These are phyloP conservation scores for Candida lessepsii DNA, from an alignment of 805 yeast genomes.

Conservation along the genomic window DNA sequence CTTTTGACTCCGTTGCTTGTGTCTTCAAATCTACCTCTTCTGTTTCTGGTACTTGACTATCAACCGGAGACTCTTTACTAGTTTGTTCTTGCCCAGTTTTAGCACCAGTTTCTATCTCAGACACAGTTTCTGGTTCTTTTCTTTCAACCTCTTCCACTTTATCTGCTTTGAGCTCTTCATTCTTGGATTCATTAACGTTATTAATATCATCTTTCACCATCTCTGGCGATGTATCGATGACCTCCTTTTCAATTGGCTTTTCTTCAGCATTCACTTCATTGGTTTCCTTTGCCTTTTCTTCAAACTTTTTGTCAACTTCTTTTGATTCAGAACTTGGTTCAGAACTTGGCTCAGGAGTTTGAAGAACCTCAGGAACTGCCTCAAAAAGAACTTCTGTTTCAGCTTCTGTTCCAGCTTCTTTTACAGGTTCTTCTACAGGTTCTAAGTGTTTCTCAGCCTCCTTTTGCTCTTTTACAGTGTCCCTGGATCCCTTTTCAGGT, in stretches of 20 bases:
- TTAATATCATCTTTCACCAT: neutral
- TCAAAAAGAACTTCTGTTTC: conserved; percentile 7
- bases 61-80: neutral
- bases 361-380: too few species aligned
- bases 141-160: neutral
- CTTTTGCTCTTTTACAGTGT: too few species aligned
- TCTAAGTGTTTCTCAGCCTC: neutral
- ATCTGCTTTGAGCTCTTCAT: neutral
- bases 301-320: conserved; percentile 1
- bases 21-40: too few species aligned
- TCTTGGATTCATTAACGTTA: neutral
- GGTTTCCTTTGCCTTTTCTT: conserved; percentile 3
- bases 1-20: too few species aligned
- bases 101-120: too few species aligned
- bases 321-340: neutral
- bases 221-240: neutral
- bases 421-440: neutral
- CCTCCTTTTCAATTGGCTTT: neutral
- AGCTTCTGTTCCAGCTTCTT: neutral
- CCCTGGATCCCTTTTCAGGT: too few species aligned
- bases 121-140: too few species aligned
- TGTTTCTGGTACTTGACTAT: too few species aligned
- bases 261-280: neutral
- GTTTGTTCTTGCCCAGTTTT: too few species aligned
- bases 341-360: neutral